Conservation (phyloP, 768 basidiomycete species). For the Pleurotus eryngii region DNA sequence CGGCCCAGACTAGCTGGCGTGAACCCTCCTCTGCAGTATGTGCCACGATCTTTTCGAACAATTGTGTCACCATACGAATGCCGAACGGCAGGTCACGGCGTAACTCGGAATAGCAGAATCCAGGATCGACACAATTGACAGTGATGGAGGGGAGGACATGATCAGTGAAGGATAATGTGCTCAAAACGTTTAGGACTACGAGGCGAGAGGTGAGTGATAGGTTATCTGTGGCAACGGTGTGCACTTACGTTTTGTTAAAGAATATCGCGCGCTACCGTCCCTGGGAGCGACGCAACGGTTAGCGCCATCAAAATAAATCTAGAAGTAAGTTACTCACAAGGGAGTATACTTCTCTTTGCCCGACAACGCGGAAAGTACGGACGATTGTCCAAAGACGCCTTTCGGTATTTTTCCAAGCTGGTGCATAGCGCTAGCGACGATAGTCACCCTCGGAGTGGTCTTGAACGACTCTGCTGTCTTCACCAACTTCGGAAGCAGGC, state of each 20-base stretch:
- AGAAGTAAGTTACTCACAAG: background rate
- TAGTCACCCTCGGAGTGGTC: conserved; percentile 32
- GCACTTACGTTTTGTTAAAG: conserved; percentile 31
- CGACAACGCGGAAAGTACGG: conserved; percentile 29
- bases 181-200: conserved; percentile 38
- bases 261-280: conserved; percentile 21
- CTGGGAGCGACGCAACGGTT: conserved; percentile 1
- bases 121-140: conserved; percentile 37
- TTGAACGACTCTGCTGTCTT: conserved; percentile 26
- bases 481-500: conserved; percentile 40
- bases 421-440: conserved; percentile 43
- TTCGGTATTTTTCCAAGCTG: conserved; percentile 22
- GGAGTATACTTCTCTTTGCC: conserved; percentile 26
- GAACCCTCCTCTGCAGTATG: conserved; percentile 35
- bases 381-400: conserved; percentile 18
- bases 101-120: conserved; percentile 37
- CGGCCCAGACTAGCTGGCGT: conserved; percentile 31
- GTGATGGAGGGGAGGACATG: conserved; percentile 27
- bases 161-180: conserved; percentile 32
- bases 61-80: conserved; percentile 10
- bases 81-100: conserved; percentile 21
- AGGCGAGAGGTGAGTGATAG: background rate
- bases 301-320: background rate
- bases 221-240: background rate
- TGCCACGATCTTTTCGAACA: conserved; percentile 30